Percentiles rank a stretch among this genome's conserved stretches.
Evolutionary conservation across 2,329 filamentous ascomycete species (phyloP).

Genomic region (Aspergillus piperis): DNA sequence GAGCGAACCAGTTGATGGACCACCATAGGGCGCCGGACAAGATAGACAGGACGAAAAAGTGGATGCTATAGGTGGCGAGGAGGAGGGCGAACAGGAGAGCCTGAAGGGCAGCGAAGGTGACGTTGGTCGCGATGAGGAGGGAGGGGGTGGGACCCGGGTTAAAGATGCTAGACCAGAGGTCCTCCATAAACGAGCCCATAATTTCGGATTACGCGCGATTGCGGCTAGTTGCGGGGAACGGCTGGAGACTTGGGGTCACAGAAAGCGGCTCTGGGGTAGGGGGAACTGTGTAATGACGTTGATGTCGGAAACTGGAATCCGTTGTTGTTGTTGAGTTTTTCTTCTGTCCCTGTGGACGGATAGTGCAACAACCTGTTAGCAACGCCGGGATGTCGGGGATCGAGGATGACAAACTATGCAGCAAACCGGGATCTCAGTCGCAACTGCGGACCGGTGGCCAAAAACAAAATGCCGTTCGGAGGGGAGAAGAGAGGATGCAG

Average conservation of each 20-base stretch:
- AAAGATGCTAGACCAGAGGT: constrained; percentile 92
- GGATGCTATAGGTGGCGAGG: constrained; percentile 78
- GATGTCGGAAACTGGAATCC: constrained; percentile 19
- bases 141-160: constrained; percentile 86
- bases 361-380: constrained; percentile 1
- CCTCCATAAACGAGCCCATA: constrained; percentile 62
- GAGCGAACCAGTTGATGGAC: constrained; percentile 95
- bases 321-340: background rate
- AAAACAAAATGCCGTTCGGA: background rate
- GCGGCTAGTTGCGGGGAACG: constrained; percentile 7
- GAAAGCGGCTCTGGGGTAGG: background rate
- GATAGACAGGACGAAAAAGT: constrained; percentile 80
- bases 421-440: background rate
- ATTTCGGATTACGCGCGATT: constrained; percentile 7
- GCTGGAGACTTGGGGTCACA: background rate
- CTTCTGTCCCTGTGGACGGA: background rate
- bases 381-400: background rate
- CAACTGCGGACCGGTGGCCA: background rate
- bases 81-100: constrained; percentile 74
- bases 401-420: background rate
- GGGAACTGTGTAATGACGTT: constrained; percentile 14
- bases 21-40: constrained; percentile 85
- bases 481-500: background rate
- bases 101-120: constrained; percentile 83
- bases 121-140: constrained; percentile 86